Evolutionary conservation across 1,139 yeast species (phyloP).

Genomic region (Zygosaccharomyces pseudobailii): DNA sequence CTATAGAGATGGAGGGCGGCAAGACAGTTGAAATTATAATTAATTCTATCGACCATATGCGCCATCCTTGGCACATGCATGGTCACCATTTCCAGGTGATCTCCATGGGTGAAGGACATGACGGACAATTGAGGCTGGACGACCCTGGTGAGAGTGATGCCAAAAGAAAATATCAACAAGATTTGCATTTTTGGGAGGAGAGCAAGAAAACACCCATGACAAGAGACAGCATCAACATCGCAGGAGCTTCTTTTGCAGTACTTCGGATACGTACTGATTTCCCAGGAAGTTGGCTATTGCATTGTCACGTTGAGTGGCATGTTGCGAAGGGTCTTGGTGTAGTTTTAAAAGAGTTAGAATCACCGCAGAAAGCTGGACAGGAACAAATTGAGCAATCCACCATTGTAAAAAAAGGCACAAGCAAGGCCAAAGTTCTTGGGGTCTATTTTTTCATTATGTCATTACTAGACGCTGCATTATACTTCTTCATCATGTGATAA

Average conservation of each 20-base stretch:
- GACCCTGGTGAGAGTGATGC: conserved; percentile 30
- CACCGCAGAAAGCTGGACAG: neutral
- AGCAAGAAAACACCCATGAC: conserved; percentile 43
- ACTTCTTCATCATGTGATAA: conserved; percentile 10
- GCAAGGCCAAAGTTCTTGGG: conserved; percentile 9
- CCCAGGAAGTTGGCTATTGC: conserved; percentile 79
- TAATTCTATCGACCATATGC: conserved; percentile 75
- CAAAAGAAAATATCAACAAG: conserved; percentile 19
- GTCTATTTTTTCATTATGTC: conserved; percentile 16
- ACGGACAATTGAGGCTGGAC: conserved; percentile 40
- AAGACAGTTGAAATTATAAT: conserved; percentile 65
- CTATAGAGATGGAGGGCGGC: conserved; percentile 45
- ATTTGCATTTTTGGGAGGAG: conserved; percentile 21
- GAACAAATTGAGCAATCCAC: neutral
- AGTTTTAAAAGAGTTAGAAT: conserved; percentile 33
- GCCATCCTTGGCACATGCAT: conserved; percentile 91
- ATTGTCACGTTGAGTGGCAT: conserved; percentile 83
- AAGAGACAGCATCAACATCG: conserved; percentile 62
- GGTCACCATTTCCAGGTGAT: conserved; percentile 80
- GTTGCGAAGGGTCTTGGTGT: conserved; percentile 62
- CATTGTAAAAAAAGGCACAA: neutral
- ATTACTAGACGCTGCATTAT: conserved; percentile 10
- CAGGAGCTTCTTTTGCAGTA: conserved; percentile 54
- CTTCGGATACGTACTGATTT: conserved; percentile 59
- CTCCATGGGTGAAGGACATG: conserved; percentile 48